These are phyloP conservation scores for Neostapfia colusana DNA, from an alignment of 176 grass and related monocot genomes.

Conservation along the genomic window DNA sequence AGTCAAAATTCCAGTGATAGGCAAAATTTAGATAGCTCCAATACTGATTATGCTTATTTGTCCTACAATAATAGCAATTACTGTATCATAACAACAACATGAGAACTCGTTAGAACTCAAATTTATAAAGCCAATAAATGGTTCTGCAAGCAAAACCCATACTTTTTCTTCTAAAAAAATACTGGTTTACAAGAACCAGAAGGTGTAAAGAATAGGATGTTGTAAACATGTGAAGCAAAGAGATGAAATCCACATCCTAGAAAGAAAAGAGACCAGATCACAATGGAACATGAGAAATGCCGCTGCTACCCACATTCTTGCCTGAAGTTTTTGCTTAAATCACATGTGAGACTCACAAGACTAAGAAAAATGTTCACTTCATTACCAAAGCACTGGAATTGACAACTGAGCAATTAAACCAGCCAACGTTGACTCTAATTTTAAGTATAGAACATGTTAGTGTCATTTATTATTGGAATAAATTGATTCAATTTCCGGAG, in stretches of 20 bases:
- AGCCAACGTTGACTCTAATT: background rate
- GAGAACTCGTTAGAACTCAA: background rate
- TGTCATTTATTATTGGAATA: background rate
- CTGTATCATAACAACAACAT: background rate
- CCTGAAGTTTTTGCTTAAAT: background rate
- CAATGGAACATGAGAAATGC: constrained; percentile 5
- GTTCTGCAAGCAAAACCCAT: too few relatives aligned
- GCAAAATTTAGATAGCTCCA: background rate
- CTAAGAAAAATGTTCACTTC: background rate
- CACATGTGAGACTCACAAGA: background rate
- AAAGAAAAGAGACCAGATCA: background rate
- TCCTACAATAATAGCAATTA: too few relatives aligned
- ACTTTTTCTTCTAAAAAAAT: too few relatives aligned
- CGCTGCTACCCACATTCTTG: background rate
- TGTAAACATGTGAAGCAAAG: constrained; percentile 16
- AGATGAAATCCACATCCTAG: background rate
- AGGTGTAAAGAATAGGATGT: background rate
- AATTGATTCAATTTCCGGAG: background rate
- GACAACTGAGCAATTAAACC: background rate
- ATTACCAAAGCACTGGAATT: constrained; percentile 4
- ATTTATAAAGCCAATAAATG: too few relatives aligned
- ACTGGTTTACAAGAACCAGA: background rate
- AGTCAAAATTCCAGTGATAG: background rate
- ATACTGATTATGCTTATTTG: background rate
- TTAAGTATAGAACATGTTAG: constrained; percentile 1